These are phyloP conservation scores for Fomitopsis pulvina DNA, from an alignment of 768 basidiomycete genomes.

Conservation along the genomic window DNA sequence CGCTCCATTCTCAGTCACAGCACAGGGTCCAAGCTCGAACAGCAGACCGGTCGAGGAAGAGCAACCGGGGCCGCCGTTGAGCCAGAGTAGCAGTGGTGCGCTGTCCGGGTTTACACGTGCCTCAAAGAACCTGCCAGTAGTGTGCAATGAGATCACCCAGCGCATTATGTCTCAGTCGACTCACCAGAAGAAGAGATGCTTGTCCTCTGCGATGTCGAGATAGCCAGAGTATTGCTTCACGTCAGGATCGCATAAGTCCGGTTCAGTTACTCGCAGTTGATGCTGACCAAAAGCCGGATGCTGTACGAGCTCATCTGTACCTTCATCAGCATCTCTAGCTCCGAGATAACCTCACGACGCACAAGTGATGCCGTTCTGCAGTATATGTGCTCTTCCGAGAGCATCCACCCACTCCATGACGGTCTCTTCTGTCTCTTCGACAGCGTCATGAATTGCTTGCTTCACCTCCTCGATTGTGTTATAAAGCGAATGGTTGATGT, in stretches of 20 bases:
- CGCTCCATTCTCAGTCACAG: conserved; percentile 57
- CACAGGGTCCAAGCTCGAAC: conserved; percentile 90
- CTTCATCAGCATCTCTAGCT: not conserved
- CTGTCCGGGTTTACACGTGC: conserved; percentile 62
- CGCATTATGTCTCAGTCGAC: conserved; percentile 1
- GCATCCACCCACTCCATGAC: conserved; percentile 54
- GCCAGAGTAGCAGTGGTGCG: conserved; percentile 85
- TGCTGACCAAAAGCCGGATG: conserved; percentile 31
- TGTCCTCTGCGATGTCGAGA: conserved; percentile 47
- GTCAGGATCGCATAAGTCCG: conserved; percentile 41
- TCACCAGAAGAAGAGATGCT: conserved; percentile 57
- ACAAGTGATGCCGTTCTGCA: conserved; percentile 71
- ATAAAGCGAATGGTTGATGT: not conserved
- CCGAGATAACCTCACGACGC: conserved; percentile 22
- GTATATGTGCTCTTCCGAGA: conserved; percentile 56
- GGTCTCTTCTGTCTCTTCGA: conserved; percentile 25
- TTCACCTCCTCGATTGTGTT: conserved; percentile 15
- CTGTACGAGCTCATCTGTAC: conserved; percentile 33
- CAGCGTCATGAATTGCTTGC: conserved; percentile 35
- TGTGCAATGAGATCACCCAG: not conserved
- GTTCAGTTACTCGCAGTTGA: conserved; percentile 33
- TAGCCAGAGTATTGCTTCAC: conserved; percentile 53
- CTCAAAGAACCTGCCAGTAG: conserved; percentile 74
- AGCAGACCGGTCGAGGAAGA: conserved; percentile 63
- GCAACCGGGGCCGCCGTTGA: conserved; percentile 63